A percentile compares a stretch with the other conserved stretches of the same genome.
Conservation (phyloP, 2,329 filamentous ascomycete genomes). For the Cytospora mali region DNA sequence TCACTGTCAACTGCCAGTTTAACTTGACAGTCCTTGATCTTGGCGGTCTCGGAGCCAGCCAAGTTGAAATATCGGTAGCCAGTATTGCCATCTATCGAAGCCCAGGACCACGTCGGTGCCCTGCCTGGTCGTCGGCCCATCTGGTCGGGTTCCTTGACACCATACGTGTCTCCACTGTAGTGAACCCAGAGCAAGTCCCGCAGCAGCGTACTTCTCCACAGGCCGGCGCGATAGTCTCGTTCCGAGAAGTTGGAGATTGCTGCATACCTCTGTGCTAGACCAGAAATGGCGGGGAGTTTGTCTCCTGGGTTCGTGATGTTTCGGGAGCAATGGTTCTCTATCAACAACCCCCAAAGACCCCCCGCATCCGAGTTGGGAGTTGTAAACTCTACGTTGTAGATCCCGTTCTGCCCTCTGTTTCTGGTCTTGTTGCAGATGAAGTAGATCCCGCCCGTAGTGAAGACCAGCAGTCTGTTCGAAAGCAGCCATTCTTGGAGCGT, state of each 20-base stretch:
- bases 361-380: no score
- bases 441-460: neutral
- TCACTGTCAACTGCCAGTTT: no score
- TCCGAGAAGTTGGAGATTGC: neutral
- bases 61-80: no score
- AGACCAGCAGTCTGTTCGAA: neutral
- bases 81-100: slow-evolving; percentile 5
- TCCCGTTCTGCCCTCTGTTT: no score
- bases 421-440: neutral
- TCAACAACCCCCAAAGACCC: neutral
- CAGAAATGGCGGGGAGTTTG: neutral
- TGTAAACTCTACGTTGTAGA: no score
- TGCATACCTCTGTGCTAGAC: neutral
- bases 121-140: neutral
- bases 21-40: no score
- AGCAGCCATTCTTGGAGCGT: neutral
- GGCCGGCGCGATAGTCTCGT: neutral
- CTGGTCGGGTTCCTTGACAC: neutral
- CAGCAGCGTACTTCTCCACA: neutral
- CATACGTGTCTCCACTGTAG: neutral
- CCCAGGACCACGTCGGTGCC: slow-evolving; percentile 3
- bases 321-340: neutral
- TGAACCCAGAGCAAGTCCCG: slow-evolving; percentile 1
- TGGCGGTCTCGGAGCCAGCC: no score
- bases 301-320: neutral